Evolutionary conservation across 2,329 filamentous ascomycete genomes (phyloP), one percentile per base, ranked within the genome.

Genomic region (Diaporthe vexans): DNA sequence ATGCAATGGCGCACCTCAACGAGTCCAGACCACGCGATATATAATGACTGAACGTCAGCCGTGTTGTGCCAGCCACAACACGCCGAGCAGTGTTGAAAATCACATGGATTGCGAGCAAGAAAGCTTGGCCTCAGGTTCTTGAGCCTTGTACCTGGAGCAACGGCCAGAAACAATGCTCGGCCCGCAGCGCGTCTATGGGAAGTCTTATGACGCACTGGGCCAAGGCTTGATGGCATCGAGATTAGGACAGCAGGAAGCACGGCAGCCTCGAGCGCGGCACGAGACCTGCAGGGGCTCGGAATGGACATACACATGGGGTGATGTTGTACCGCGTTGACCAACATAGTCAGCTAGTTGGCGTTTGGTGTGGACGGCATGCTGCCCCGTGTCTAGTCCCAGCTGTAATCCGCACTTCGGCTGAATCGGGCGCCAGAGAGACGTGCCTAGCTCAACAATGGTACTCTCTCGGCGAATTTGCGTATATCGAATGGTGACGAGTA

Each of bases 371-470:
- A 54, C 48, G n/a, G 63, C 24, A 52, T 17, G 63, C 63, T 48
- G 63, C 52, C n/a, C n/a, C n/a, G n/a, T 67, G 63, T 48, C 46
- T 52, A 52, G 46, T 67, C 29, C 29, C n/a, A 68, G 63, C 46
- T 68, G 63, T 54, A 26, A 68, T 26, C 10, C 43, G 63, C 46
- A 68, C 63, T 68, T 48, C 35, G 69, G 40, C 69, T 71, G 61
- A 71, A 71, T 61, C 40, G 69, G 40, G 19, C 46, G 13, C n/a
- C 69, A 43, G 69, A 71, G 56, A 71, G 69, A 71, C 40, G 56
- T 26, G 29, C 69, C 56, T 61, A 46, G 69, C 54, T 61, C 56
- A 48, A 51, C 15, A 33, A 43, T 40, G 33, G 29, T 63, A 40
- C 57, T 40, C 46, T 54, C 57, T 63, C 57, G 63, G 46, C 46